A percentile compares a stretch with the other conserved stretches of the same genome.
Evolutionary conservation across 2,329 filamentous ascomycete genomes (phyloP).

Genomic region (Ascosphaera aggregata): DNA sequence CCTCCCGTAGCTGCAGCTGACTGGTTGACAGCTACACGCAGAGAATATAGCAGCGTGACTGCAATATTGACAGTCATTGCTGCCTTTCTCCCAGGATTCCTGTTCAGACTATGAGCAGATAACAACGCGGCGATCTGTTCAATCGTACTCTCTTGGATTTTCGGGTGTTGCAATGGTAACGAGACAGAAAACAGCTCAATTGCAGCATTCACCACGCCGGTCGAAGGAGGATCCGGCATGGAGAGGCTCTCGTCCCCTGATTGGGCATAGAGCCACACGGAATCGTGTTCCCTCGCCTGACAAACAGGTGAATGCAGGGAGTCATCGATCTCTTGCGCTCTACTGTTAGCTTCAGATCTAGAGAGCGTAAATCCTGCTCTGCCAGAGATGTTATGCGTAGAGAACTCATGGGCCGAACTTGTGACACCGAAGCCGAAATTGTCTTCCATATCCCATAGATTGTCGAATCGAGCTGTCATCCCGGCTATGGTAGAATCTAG

Average conservation of each 20-base stretch:
- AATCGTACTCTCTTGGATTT: slow-evolving; percentile 85
- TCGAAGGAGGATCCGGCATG: slow-evolving; percentile 58
- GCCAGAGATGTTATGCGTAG: slow-evolving; percentile 44
- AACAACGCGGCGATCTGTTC: slow-evolving; percentile 83
- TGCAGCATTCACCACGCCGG: slow-evolving; percentile 83
- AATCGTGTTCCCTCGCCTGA: slow-evolving; percentile 72
- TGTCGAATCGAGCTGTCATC: slow-evolving; percentile 74
- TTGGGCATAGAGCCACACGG: slow-evolving; percentile 48
- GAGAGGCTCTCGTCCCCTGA: slow-evolving; percentile 21
- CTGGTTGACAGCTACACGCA: slow-evolving; percentile 69
- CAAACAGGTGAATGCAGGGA: slow-evolving; percentile 38
- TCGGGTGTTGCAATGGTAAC: slow-evolving; percentile 67
- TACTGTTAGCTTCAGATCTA: slow-evolving; percentile 7
- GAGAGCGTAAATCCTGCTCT: slow-evolving; percentile 30
- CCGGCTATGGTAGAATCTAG: slow-evolving; percentile 80
- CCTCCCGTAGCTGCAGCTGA: slow-evolving; percentile 49
- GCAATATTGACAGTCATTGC: slow-evolving; percentile 84
- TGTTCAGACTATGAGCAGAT: slow-evolving; percentile 54
- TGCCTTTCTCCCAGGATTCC: slow-evolving; percentile 69
- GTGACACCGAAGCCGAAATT: slow-evolving; percentile 90
- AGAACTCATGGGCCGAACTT: slow-evolving; percentile 57
- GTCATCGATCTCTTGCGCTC: slow-evolving; percentile 9
- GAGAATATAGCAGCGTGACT: slow-evolving; percentile 51
- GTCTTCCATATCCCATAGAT: slow-evolving; percentile 82
- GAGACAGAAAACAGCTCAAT: slow-evolving; percentile 84